A percentile compares a stretch with the other conserved stretches of the same genome.
These are phyloP conservation scores for Skeletonema marinoi DNA, from an alignment of 108 stramenopile genomes.

Conservation along the genomic window DNA sequence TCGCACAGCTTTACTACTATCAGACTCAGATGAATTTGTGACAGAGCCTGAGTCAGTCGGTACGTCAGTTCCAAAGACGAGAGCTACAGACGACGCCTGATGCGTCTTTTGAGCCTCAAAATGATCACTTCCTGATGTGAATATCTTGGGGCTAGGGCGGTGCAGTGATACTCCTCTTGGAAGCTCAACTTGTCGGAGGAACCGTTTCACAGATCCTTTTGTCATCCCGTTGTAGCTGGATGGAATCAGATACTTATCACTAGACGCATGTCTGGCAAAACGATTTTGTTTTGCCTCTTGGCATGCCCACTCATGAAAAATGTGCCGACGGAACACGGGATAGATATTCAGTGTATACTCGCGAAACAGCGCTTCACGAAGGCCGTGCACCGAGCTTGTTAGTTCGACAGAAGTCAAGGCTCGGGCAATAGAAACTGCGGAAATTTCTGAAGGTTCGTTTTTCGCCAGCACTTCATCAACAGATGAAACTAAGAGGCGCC, in stretches of 20 bases:
- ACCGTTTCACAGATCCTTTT: conserved; percentile 62
- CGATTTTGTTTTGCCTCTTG: conserved; percentile 44
- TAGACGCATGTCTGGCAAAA: conserved; percentile 4
- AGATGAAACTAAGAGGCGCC: conserved; percentile 25
- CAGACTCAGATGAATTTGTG: conserved; percentile 36
- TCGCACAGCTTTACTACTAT: conserved; percentile 38
- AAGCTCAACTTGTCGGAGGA: conserved; percentile 69
- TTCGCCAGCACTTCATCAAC: conserved; percentile 20
- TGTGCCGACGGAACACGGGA: conserved; percentile 74
- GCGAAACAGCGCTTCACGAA: conserved; percentile 65
- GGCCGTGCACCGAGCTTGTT: conserved; percentile 31
- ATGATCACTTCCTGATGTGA: not conserved
- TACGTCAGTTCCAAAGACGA: conserved; percentile 65
- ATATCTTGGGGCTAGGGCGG: conserved; percentile 45
- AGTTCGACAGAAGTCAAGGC: conserved; percentile 26
- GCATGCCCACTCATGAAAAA: conserved; percentile 83
- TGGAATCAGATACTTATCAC: conserved; percentile 28
- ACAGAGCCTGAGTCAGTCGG: not conserved
- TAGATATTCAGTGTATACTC: conserved; percentile 64
- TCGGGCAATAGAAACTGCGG: conserved; percentile 16
- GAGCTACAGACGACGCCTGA: conserved; percentile 52
- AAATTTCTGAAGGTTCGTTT: conserved; percentile 5
- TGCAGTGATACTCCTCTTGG: conserved; percentile 77
- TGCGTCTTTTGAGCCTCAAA: not conserved
- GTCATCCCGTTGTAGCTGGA: conserved; percentile 25